Evolutionary conservation across 1,284 basidiomycete genomes (phyloP).

Genomic region (Albatrellus sp.): DNA sequence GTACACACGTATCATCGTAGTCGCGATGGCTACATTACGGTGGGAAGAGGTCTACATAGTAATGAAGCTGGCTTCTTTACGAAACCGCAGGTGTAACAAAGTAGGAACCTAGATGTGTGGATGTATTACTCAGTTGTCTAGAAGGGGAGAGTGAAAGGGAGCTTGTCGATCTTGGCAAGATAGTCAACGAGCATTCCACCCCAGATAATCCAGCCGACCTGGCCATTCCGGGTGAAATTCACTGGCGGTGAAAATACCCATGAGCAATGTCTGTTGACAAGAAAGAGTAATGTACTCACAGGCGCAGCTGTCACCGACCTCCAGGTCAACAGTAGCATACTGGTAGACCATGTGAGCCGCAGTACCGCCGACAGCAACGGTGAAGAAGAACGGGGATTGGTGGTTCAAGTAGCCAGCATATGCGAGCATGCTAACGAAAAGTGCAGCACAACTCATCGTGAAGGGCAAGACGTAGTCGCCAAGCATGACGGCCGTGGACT

Average conservation of each 20-base stretch:
- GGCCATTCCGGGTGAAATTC: slow-evolving; percentile 36
- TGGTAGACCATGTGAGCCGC: slow-evolving; percentile 44
- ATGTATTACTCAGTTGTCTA: too few species aligned
- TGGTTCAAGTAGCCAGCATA: slow-evolving; percentile 35
- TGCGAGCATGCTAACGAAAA: slow-evolving; percentile 35
- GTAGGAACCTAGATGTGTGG: too few species aligned
- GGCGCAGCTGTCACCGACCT: slow-evolving; percentile 43
- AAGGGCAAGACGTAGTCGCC: slow-evolving; percentile 42
- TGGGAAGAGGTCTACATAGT: too few species aligned
- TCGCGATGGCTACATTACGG: too few species aligned
- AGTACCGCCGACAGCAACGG: slow-evolving; percentile 38
- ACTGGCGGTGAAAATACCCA: too few species aligned
- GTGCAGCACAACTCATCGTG: slow-evolving; percentile 35
- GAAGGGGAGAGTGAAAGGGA: slow-evolving; percentile 1
- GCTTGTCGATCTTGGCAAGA: slow-evolving; percentile 1
- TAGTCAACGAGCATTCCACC: slow-evolving; percentile 18
- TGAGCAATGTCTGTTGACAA: too few species aligned
- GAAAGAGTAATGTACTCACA: slow-evolving; percentile 23
- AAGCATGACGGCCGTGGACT: slow-evolving; percentile 43
- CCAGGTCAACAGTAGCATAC: slow-evolving; percentile 37
- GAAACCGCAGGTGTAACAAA: too few species aligned
- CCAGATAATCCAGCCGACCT: slow-evolving; percentile 38
- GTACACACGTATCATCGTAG: too few species aligned
- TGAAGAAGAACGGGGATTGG: slow-evolving; percentile 40
- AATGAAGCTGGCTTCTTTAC: too few species aligned